Evolutionary conservation across 306 rosid genomes (phyloP).

Genomic region (Glycine tomentella): DNA sequence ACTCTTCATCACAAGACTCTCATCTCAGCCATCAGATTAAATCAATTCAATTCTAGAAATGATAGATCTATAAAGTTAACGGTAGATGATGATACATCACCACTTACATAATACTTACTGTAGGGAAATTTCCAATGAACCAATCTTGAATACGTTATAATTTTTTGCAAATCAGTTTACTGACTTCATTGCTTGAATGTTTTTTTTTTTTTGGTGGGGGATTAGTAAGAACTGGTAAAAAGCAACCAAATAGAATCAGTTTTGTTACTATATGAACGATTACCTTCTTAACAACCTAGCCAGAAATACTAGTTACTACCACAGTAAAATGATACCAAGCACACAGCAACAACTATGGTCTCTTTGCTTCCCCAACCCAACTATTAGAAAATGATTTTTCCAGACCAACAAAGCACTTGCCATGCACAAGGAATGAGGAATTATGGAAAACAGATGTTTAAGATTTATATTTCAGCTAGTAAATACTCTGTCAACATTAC

Average conservation of each 20-base stretch:
- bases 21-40: neutral
- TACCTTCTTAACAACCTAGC: too few relatives aligned
- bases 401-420: slow-evolving; percentile 40
- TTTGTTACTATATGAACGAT: too few relatives aligned
- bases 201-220: too few relatives aligned
- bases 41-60: too few relatives aligned
- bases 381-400: slow-evolving; percentile 19
- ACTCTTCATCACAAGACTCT: slow-evolving; percentile 10
- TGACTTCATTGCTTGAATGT: too few relatives aligned
- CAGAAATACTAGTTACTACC: too few relatives aligned
- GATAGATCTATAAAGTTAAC: neutral
- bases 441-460: slow-evolving; percentile 10
- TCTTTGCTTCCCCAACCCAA: slow-evolving; percentile 9
- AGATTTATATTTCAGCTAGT: slow-evolving; percentile 22
- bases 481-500: slow-evolving; percentile 53
- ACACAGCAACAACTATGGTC: slow-evolving; percentile 16
- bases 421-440: slow-evolving; percentile 38
- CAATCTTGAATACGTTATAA: slow-evolving; percentile 22
- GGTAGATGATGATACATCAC: neutral
- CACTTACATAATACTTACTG: too few relatives aligned
- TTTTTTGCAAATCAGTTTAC: slow-evolving; percentile 8
- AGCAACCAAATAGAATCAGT: too few relatives aligned
- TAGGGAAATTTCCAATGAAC: too few relatives aligned
- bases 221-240: too few relatives aligned
- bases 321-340: neutral